Conservation (phyloP, 768 basidiomycete genomes). For the Auriculariales sp. region DNA sequence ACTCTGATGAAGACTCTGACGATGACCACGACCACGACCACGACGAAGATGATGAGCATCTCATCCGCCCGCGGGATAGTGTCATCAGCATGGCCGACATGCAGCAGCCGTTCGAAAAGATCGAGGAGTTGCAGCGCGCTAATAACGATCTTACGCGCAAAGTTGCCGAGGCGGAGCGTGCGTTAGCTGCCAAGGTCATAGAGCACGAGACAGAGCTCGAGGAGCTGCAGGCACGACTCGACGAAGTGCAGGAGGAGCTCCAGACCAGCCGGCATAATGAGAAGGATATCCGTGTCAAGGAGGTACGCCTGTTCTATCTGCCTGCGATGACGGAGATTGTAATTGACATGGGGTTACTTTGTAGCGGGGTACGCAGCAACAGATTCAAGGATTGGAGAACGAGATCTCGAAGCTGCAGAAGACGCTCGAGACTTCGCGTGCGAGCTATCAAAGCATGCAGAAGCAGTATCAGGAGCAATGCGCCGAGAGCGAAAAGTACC, state of each 20-base stretch:
- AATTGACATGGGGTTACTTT: slow-evolving; percentile 8
- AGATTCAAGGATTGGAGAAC: slow-evolving; percentile 57
- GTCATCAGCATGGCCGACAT: slow-evolving; percentile 20
- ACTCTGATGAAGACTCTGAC: slow-evolving; percentile 19
- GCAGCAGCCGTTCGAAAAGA: slow-evolving; percentile 51
- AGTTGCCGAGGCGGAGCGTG: slow-evolving; percentile 58
- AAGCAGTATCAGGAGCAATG: slow-evolving; percentile 85
- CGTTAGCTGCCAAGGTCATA: slow-evolving; percentile 44
- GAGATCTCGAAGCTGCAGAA: slow-evolving; percentile 68
- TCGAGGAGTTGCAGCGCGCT: slow-evolving; percentile 57
- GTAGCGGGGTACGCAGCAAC: slow-evolving; percentile 47
- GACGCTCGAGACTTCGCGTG: slow-evolving; percentile 55
- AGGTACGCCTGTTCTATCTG: slow-evolving; percentile 30
- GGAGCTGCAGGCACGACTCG: slow-evolving; percentile 60
- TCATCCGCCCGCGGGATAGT: slow-evolving; percentile 42
- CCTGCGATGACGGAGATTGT: too few species aligned
- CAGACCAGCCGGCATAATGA: slow-evolving; percentile 76
- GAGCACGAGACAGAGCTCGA: slow-evolving; percentile 78
- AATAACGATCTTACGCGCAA: slow-evolving; percentile 68
- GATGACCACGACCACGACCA: slow-evolving; percentile 36
- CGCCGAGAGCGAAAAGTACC: slow-evolving; percentile 66
- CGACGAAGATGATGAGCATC: slow-evolving; percentile 40
- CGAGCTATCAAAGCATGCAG: slow-evolving; percentile 62
- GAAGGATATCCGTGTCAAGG: slow-evolving; percentile 80
- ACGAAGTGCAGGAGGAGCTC: slow-evolving; percentile 66